These are phyloP conservation scores for Boletus sensibilis DNA, from an alignment of 768 basidiomycete species.

Conservation along the genomic window DNA sequence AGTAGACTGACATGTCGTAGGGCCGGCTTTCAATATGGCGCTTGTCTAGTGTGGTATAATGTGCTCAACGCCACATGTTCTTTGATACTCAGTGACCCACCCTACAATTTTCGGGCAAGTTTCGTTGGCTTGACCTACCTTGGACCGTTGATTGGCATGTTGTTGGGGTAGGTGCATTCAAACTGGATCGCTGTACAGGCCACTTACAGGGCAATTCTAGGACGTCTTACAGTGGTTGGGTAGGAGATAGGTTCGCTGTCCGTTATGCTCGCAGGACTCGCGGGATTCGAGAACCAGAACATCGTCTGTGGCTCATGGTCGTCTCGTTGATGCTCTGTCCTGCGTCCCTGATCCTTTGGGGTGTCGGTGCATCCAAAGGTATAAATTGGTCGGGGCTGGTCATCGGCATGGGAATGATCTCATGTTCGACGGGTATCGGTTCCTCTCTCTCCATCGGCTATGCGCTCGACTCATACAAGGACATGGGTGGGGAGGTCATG, in stretches of 20 bases:
- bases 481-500: constrained; percentile 20
- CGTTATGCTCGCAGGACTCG: constrained; percentile 14
- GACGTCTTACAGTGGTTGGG: constrained; percentile 20
- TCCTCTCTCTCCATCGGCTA: constrained; percentile 20
- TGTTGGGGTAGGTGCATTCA: constrained; percentile 9
- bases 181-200: not conserved
- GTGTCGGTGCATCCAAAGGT: constrained; percentile 19
- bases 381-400: constrained; percentile 16
- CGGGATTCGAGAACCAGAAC: constrained; percentile 22
- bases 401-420: constrained; percentile 22
- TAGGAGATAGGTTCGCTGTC: constrained; percentile 23
- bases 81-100: constrained; percentile 18
- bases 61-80: constrained; percentile 24
- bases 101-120: constrained; percentile 24
- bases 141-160: constrained; percentile 23
- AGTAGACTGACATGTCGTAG: not conserved
- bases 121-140: constrained; percentile 22
- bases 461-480: constrained; percentile 22
- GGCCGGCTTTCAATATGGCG: constrained; percentile 25
- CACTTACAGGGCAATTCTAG: not conserved
- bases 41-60: constrained; percentile 24
- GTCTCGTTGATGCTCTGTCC: constrained; percentile 19
- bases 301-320: constrained; percentile 27
- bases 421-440: constrained; percentile 22
- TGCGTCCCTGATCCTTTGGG: constrained; percentile 21